phyloP scores from a whole-genome alignment of 164 flowering plant genomes.

The Protea cynaroides region DNA sequence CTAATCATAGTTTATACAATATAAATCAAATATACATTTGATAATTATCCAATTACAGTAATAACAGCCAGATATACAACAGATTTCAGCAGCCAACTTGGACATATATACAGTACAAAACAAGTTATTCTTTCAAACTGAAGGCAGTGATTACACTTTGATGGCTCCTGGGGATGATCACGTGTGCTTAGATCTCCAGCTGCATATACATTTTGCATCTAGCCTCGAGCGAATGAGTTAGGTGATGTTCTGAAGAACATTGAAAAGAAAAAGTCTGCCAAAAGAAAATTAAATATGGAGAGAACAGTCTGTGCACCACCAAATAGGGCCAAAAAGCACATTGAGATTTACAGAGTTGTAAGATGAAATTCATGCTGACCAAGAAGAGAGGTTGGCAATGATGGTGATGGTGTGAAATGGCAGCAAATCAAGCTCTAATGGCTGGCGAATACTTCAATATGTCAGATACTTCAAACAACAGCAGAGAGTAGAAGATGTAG shows the following conservation, averaged over 20 bases:
- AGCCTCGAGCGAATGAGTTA: background rate
- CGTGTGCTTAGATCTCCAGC: background rate
- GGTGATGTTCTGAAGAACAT: background rate
- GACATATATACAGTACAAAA: background rate
- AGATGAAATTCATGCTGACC: conserved; percentile 4
- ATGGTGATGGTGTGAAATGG: conserved; percentile 3
- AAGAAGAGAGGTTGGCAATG: background rate
- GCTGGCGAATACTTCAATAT: background rate
- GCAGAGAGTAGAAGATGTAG: conserved; percentile 5
- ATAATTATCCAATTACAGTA: conserved; percentile 1
- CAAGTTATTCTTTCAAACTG: background rate
- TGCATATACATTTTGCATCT: background rate
- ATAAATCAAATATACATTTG: conserved; percentile 7
- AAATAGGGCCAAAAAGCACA: background rate
- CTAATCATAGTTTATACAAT: conserved; percentile 1
- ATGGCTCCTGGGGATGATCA: background rate
- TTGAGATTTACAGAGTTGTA: conserved; percentile 9
- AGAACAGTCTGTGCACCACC: too few relatives aligned
- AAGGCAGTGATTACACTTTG: background rate
- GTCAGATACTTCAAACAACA: background rate
- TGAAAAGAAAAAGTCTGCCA: background rate
- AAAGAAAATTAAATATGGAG: too few relatives aligned
- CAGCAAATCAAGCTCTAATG: background rate
- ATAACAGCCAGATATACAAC: conserved; percentile 9
- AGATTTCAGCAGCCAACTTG: background rate